Evolutionary conservation across 1,284 basidiomycete species (phyloP), one percentile per base, ranked within the genome.

Genomic region (Fomitiporia mediterranea): DNA sequence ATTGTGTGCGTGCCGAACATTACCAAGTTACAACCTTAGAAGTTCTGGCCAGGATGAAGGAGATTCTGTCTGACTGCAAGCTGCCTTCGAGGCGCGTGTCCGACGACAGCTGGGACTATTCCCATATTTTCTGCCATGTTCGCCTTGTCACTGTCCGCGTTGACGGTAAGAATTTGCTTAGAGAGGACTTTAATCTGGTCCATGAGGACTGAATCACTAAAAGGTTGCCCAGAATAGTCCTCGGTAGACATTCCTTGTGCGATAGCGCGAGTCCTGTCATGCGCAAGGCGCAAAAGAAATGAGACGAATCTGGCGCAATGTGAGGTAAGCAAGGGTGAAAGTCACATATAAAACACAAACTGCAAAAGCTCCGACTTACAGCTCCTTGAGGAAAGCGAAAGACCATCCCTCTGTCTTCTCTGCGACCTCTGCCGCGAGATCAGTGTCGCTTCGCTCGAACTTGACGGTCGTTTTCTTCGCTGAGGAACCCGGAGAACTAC

Each of bases 341-440:
- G 56, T 38, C 21, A 19, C 8, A 27, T 21, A 37, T 23, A 7
- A 19, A 39, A 32, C n/a, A n/a, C n/a, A n/a, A n/a, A n/a, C n/a
- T n/a, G n/a, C n/a, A n/a, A n/a, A n/a, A n/a, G n/a, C n/a, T 32
- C 28, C 13, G 2, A 64, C 67, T 48, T 43, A 68, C 66, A 69
- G 50, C 60, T 69, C 68, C 42, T 68, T 69, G 34, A 69, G 50
- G 57, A 68, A 66, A 1, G 68, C 68, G 44, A 67, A 69, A 13
- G 65, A 65, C 62, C 65, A 69, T 4, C 63, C 65, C 11, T 67
- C 66, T 2, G 67, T 67, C 48, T 59, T 60, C 53, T 62, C 59
- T 7, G 65, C 62, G 27, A 69, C 61, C 17, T 61, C 63, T 6
- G 46, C 35, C 13, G 63, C 63, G 17, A 57, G 51, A 30, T 56